Base-by-base conservation (phyloP, 73 alveolate species). In the Durusdinium trenchii region DNA sequence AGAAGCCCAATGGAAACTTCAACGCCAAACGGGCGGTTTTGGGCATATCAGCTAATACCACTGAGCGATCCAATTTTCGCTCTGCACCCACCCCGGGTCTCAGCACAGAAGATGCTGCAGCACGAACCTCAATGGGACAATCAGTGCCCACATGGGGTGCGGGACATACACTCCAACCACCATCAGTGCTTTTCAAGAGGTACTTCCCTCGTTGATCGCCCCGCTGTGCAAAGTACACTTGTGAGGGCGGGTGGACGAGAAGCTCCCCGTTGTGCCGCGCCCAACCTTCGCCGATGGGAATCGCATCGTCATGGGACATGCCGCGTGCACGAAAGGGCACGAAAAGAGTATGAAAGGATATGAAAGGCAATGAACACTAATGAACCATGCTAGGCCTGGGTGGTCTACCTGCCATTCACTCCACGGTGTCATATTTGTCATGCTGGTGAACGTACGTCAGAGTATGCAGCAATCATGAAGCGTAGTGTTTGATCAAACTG, bases 231-330 rank as follows among this genome's bases (percentile, higher is more conserved):
- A 89, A 89, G 38, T 89, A 89, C 73, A 89, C 96, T 48, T 89
- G 71, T 32, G 96, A 89, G 10, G 96, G 96, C 46, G 96, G 96
- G 81, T 89, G 96, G 54, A 89, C 86, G 73, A 89, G 16, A 16
- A 89, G 78, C 71, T 89, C 96, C 16, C 52, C 78, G 79, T 69
- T 89, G 52, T 89, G 96, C 71, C 96, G 50, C 18, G 96, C 83
- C 96, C 95, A 86, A 40, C 95, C 95, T 62, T 89, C 96, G 43
- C 96, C 96, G 46, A 89, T 46, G 42, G 96, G 96, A 89, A 62
- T 64, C 73, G 96, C 96, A 89, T 89, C 96, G 30, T 89, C 96
- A 26, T 47, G 73, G 18, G n/a, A 60, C 18, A 60, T 23, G 0
- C 73, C 30, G 73, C 73, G 30, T 23, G 73, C 18, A 60, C 30